These are phyloP conservation scores for Cladosporium phlei DNA, from an alignment of 2,329 filamentous ascomycete species.

Conservation along the genomic window DNA sequence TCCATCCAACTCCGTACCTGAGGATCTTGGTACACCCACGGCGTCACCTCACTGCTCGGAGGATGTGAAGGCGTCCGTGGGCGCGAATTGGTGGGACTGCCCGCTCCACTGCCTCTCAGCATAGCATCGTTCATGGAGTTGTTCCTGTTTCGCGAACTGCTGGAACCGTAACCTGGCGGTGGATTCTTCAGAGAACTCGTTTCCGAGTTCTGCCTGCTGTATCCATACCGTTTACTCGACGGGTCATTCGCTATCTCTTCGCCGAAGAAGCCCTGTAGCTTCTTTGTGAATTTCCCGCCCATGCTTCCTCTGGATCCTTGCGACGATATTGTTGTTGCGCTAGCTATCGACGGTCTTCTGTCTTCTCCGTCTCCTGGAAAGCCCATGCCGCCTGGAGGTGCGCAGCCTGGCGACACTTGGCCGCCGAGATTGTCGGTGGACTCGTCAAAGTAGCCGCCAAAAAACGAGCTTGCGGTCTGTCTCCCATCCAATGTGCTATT, in stretches of 20 bases:
- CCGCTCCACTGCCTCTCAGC: constrained; percentile 47
- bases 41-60: constrained; percentile 76
- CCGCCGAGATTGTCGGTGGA: constrained; percentile 62
- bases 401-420: constrained; percentile 67
- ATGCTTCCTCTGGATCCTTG: constrained; percentile 71
- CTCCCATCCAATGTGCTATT: constrained; percentile 27
- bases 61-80: constrained; percentile 64
- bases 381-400: constrained; percentile 49
- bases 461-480: constrained; percentile 42
- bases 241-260: constrained; percentile 67
- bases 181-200: constrained; percentile 29
- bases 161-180: constrained; percentile 51
- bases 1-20: constrained; percentile 22
- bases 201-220: constrained; percentile 61
- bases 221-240: neutral
- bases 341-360: constrained; percentile 80
- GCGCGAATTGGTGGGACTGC: constrained; percentile 69
- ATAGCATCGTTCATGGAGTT: constrained; percentile 70
- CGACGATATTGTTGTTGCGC: constrained; percentile 81
- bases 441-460: constrained; percentile 65
- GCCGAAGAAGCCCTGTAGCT: constrained; percentile 86
- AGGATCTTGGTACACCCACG: constrained; percentile 79
- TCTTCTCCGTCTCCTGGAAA: constrained; percentile 62
- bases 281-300: constrained; percentile 69
- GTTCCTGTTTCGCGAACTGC: constrained; percentile 62